Evolutionary conservation across 83 land plant genomes (phyloP), one percentile per base, ranked within the genome.

Genomic region (Thuja plicata): DNA sequence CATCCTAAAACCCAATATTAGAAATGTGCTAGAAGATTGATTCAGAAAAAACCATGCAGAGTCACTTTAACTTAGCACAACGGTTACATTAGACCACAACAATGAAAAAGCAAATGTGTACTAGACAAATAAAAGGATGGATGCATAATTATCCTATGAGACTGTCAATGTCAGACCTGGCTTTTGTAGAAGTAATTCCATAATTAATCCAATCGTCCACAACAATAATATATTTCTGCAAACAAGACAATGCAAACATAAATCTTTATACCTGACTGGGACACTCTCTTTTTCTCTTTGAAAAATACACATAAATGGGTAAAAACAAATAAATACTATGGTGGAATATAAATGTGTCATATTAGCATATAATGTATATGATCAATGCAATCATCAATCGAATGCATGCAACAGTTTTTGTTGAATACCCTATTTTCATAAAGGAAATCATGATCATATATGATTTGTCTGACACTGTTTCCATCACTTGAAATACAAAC

Each of bases 171-270:
- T 19, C 7, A 17, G 41, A 90, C 91, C 89, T 90, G 89, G 84
- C 71, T 88, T 70, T 88, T 24, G 89, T 88, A 70, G 91, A 62
- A 52, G 87, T 88, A 12, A 90, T 84, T n/a, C 85, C 62, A 73
- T 88, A 88, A 19, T 48, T 55, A 84, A 90, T 85, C n/a, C 62
- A 52, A 86, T 90, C 91, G 55, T 90, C 91, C 79, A 90, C 91
- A 66, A 90, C 62, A 50, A 83, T 57, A 46, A 90, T 90, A 37
- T 90, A 84, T 84, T 71, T 88, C 89, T 90, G 91, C 79, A 66
- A 32, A 41, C n/a, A 27, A 34, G 35, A 71, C 4, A 89, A 71
- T 21, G 34, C 34, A 71, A 71, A 71, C 12, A 71, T 71, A 71
- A 71, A 30, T 71, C 11, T 71, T 10, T 71, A 30, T 30, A 71